These are phyloP conservation scores for Lyophyllum semitale DNA, from an alignment of 768 basidiomycete species.

Conservation along the genomic window DNA sequence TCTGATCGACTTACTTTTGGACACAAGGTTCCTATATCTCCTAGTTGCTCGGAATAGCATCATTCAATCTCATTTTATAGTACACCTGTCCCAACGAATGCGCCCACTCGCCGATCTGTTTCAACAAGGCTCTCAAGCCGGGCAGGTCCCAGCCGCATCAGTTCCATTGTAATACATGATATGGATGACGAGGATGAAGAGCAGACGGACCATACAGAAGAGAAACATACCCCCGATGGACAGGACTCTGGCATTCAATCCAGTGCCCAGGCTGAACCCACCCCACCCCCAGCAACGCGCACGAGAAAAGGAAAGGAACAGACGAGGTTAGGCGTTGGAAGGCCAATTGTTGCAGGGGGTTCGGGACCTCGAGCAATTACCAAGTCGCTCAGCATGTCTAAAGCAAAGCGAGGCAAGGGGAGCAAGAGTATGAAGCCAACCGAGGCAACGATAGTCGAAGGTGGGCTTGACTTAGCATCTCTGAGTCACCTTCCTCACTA, in stretches of 20 bases:
- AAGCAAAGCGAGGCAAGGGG: slow-evolving; percentile 49
- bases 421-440: slow-evolving; percentile 50
- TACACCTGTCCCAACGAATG: slow-evolving; percentile 20
- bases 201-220: slow-evolving; percentile 19
- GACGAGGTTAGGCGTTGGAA: slow-evolving; percentile 68
- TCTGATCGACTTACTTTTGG: slow-evolving; percentile 72
- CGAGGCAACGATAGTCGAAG: slow-evolving; percentile 62
- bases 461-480: slow-evolving; percentile 29
- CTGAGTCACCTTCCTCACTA: background rate
- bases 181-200: slow-evolving; percentile 48
- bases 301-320: slow-evolving; percentile 77
- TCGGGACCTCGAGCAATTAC: slow-evolving; percentile 66
- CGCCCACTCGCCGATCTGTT: slow-evolving; percentile 31
- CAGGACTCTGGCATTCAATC: slow-evolving; percentile 12
- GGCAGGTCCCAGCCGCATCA: slow-evolving; percentile 40
- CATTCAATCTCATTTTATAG: background rate
- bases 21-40: slow-evolving; percentile 44
- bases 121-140: slow-evolving; percentile 38
- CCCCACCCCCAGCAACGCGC: slow-evolving; percentile 35
- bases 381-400: slow-evolving; percentile 54
- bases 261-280: slow-evolving; percentile 25
- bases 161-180: slow-evolving; percentile 51
- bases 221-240: slow-evolving; percentile 21
- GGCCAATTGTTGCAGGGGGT: slow-evolving; percentile 67
- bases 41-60: background rate